Conservation (phyloP, 495 filamentous ascomycete genomes). For the Friedmanniomyces simplex region DNA sequence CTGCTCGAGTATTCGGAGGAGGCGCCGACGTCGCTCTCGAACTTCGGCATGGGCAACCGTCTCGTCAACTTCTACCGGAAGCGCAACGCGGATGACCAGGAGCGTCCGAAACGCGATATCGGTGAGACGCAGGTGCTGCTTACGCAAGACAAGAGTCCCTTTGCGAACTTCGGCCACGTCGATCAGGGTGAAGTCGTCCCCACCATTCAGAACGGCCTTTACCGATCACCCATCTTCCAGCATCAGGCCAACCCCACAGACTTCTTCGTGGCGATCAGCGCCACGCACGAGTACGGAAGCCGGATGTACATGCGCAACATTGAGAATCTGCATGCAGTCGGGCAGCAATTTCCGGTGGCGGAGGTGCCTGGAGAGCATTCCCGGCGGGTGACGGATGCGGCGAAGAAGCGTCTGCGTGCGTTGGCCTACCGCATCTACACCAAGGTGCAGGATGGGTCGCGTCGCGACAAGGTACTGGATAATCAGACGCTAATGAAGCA, state of each 20-base stretch:
- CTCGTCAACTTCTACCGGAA: slow-evolving; percentile 94
- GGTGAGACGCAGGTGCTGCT: slow-evolving; percentile 80
- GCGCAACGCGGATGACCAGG: slow-evolving; percentile 66
- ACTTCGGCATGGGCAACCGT: slow-evolving; percentile 92
- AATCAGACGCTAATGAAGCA: slow-evolving; percentile 61
- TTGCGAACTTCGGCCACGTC: slow-evolving; percentile 86
- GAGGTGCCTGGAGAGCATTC: slow-evolving; percentile 91
- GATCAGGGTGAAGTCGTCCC: slow-evolving; percentile 81
- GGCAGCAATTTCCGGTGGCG: slow-evolving; percentile 80
- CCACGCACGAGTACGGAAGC: slow-evolving; percentile 60
- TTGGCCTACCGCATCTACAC: slow-evolving; percentile 76
- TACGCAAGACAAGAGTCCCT: slow-evolving; percentile 89
- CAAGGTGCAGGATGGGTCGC: slow-evolving; percentile 46
- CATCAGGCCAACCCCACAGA: slow-evolving; percentile 70
- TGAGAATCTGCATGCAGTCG: slow-evolving; percentile 79
- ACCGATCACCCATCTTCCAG: slow-evolving; percentile 82
- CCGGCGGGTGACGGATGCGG: slow-evolving; percentile 83
- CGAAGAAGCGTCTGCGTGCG: slow-evolving; percentile 94
- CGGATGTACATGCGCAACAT: slow-evolving; percentile 75
- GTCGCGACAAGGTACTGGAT: slow-evolving; percentile 21
- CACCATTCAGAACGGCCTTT: slow-evolving; percentile 90
- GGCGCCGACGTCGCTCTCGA: slow-evolving; percentile 78
- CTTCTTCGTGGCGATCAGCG: slow-evolving; percentile 75
- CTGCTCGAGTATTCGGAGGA: slow-evolving; percentile 95
- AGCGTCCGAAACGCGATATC: slow-evolving; percentile 63